Conservation (phyloP, 495 filamentous ascomycete genomes). For the Penicillium nucicola region DNA sequence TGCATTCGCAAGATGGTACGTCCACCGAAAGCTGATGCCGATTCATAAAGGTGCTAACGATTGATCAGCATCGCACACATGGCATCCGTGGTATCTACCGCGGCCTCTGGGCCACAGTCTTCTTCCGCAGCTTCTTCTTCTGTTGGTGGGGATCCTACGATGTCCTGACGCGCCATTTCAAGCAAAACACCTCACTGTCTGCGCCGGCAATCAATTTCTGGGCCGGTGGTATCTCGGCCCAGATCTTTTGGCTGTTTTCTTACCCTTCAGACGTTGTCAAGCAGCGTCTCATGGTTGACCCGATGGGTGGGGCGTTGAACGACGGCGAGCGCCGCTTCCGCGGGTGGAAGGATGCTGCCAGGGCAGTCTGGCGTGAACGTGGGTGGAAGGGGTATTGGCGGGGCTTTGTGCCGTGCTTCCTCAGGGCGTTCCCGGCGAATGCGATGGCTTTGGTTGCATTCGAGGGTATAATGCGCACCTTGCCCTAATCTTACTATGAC, state of each 20-base stretch:
- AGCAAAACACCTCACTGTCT: conserved; percentile 64
- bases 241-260: conserved; percentile 87
- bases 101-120: conserved; percentile 75
- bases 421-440: conserved; percentile 95
- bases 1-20: conserved; percentile 68
- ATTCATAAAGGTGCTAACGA: neutral
- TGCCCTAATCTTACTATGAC: conserved; percentile 45
- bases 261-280: conserved; percentile 97
- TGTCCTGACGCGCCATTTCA: conserved; percentile 65
- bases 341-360: conserved; percentile 78
- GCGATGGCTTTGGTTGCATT: conserved; percentile 90
- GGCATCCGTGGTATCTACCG: conserved; percentile 80
- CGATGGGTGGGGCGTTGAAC: conserved; percentile 64
- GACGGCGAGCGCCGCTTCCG: conserved; percentile 69
- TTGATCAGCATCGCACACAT: conserved; percentile 48
- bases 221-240: conserved; percentile 89
- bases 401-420: conserved; percentile 88
- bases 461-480: conserved; percentile 81
- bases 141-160: conserved; percentile 97
- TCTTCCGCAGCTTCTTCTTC: conserved; percentile 94
- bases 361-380: conserved; percentile 67
- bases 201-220: conserved; percentile 89
- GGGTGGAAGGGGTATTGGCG: conserved; percentile 85
- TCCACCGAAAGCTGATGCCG: neutral
- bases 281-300: conserved; percentile 96